phyloP scores from a whole-genome alignment of 2,329 filamentous ascomycete genomes.

The Colletotrichum scovillei region DNA sequence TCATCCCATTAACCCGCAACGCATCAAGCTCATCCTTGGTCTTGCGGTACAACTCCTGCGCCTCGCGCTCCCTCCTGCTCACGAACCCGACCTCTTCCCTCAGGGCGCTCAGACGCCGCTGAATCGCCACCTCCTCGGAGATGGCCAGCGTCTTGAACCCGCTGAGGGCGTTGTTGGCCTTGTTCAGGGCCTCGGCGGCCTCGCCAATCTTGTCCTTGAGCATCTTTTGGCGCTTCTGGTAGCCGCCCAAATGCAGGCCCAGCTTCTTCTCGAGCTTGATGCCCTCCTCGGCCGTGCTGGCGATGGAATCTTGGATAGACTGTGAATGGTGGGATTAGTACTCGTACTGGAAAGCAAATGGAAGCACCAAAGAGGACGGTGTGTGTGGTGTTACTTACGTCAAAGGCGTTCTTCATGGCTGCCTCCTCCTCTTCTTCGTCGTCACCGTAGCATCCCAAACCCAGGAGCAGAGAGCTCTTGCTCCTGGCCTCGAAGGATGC shows the following conservation, averaged over 20 bases:
- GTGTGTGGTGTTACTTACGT: conserved; percentile 61
- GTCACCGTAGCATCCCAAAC: conserved; percentile 83
- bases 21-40: conserved; percentile 81
- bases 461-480: conserved; percentile 73
- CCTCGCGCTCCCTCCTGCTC: conserved; percentile 85
- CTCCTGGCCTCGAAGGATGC: conserved; percentile 65
- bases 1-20: conserved; percentile 55
- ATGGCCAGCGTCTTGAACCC: conserved; percentile 81
- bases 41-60: conserved; percentile 84
- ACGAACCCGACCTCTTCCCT: conserved; percentile 88
- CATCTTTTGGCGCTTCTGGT: conserved; percentile 85
- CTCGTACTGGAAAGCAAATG: not conserved
- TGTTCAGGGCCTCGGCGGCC: conserved; percentile 78
- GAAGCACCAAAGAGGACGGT: not conserved
- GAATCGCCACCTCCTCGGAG: conserved; percentile 82
- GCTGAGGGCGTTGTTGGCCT: conserved; percentile 77
- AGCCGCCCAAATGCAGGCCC: conserved; percentile 86
- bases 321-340: conserved; percentile 43
- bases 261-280: conserved; percentile 96
- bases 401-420: conserved; percentile 77
- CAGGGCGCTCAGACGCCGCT: conserved; percentile 76
- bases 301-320: conserved; percentile 79
- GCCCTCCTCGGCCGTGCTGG: conserved; percentile 79
- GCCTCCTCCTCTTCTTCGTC: conserved; percentile 75
- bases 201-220: conserved; percentile 83